phyloP scores from a whole-genome alignment of 768 basidiomycete species.

The Calvatia gigantea region DNA sequence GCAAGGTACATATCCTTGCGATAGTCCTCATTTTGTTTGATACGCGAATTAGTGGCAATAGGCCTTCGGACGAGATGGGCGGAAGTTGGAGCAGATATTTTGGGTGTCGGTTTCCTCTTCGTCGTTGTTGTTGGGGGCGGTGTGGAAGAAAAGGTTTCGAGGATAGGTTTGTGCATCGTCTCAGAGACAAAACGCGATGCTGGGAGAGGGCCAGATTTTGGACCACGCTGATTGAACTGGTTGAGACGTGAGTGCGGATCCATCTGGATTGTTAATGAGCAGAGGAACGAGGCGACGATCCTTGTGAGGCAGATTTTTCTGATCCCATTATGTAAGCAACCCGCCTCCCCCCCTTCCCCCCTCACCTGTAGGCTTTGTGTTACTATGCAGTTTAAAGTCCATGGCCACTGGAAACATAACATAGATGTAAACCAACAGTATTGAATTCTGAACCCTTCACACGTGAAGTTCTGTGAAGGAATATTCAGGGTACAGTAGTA shows the following conservation, averaged over 20 bases:
- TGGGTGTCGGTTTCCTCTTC: conserved; percentile 31
- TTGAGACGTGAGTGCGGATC: conserved; percentile 74
- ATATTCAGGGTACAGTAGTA: background rate
- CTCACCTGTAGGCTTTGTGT: too few species aligned
- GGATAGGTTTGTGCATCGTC: conserved; percentile 24
- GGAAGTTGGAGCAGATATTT: conserved; percentile 24
- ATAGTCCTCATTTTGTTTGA: conserved; percentile 74
- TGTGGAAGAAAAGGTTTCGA: conserved; percentile 16
- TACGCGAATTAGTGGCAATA: conserved; percentile 75
- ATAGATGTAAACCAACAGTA: too few species aligned
- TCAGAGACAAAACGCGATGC: conserved; percentile 40
- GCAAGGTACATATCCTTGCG: conserved; percentile 82
- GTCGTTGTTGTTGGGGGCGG: conserved; percentile 40
- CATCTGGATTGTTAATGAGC: conserved; percentile 36
- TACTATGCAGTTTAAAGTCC: too few species aligned
- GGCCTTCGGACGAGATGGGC: conserved; percentile 41
- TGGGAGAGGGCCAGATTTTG: conserved; percentile 58
- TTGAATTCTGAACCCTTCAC: background rate
- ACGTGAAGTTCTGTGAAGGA: background rate
- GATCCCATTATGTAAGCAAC: conserved; percentile 22
- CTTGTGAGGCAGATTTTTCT: conserved; percentile 1
- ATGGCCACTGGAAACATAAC: too few species aligned
- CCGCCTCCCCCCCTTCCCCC: conserved; percentile 11
- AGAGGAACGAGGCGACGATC: background rate
- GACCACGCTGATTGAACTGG: conserved; percentile 71